phyloP scores from a whole-genome alignment of 139 green algal species.

The Astrephomene gubernaculifera region DNA sequence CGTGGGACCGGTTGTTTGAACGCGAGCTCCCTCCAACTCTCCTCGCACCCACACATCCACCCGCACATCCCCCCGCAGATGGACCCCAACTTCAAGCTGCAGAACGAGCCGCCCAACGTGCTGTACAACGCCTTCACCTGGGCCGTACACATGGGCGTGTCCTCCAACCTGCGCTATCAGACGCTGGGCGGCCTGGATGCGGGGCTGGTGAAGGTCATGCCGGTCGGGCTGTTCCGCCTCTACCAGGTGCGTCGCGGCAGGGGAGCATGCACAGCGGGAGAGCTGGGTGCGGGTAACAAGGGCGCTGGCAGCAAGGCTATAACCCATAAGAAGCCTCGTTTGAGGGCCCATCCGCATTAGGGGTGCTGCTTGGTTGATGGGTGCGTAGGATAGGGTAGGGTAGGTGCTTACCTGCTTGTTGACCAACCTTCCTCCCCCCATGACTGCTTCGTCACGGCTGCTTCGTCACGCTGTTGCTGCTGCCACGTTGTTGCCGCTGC shows the following conservation, averaged over 20 bases:
- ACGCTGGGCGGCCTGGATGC: conserved; percentile 92
- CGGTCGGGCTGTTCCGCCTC: conserved; percentile 77
- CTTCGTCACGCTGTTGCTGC: background rate
- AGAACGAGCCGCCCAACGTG: conserved; percentile 89
- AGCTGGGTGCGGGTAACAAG: too few species aligned
- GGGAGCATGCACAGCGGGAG: too few species aligned
- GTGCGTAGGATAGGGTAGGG: too few species aligned
- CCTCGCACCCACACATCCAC: background rate
- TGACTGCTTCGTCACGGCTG: too few species aligned
- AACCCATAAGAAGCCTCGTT: too few species aligned
- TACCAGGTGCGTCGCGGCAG: conserved; percentile 60
- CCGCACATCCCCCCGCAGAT: background rate
- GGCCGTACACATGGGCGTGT: conserved; percentile 95
- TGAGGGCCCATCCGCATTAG: too few species aligned
- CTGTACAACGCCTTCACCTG: conserved; percentile 90
- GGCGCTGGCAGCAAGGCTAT: too few species aligned
- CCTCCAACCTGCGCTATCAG: conserved; percentile 95
- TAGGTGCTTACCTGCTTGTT: too few species aligned
- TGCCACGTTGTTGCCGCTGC: background rate
- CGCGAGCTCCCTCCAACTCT: background rate
- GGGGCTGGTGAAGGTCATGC: conserved; percentile 81
- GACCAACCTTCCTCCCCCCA: too few species aligned
- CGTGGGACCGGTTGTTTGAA: too few species aligned
- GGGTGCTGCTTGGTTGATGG: too few species aligned
- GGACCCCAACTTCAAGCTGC: conserved; percentile 63